Base-by-base conservation (phyloP, 768 basidiomycete species). In the Lentinula raphanica region DNA sequence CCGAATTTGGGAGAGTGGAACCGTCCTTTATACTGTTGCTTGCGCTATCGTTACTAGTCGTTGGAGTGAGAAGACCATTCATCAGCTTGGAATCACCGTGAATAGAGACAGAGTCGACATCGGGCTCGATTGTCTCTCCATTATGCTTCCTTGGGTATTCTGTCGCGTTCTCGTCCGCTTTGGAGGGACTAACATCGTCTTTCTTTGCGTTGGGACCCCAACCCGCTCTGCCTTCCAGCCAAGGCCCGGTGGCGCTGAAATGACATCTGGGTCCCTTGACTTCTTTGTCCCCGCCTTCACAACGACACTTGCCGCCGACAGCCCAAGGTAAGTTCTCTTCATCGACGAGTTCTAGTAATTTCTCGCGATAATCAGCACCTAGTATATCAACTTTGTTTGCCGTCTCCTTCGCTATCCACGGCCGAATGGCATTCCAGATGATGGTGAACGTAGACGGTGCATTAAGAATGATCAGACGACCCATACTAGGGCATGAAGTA, bases 321-420 rank as follows among this genome's bases (percentile, higher is more conserved):
- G 68, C 65, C 19, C 66, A 67, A 3, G 90, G 89, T 25, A 91
- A 73, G 61, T 82, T 80, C 54, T 89, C 86, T 3, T 76, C 80
- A 62, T 86, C 83, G 49, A 90, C 71, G 32, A 87, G 67, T 25
- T 82, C 76, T 23, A 88, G 74, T 35, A 92, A 74, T 21, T 74
- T 75, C 0, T 77, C 68, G 59, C 74, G 67, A 68, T 89, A 89
- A 66, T 88, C 75, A 53, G 75, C 69, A 28, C 87, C 87, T 21
- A 88, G 69, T 17, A 92, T 79, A 54, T 83, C 78, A 49, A 91
- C 76, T 67, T 90, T 90, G 35, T 78, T 81, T 1, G 74, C 78
- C 0, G 89, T 90, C 66, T 88, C 88, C 65, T 85, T 85, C 13
- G 87, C 77, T 54, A 91, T 71, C 88, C 88, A 90, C 3, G 81